Evolutionary conservation across 306 rosid genomes (phyloP), one percentile per base, ranked within the genome.

Genomic region (Benincasa hispida): DNA sequence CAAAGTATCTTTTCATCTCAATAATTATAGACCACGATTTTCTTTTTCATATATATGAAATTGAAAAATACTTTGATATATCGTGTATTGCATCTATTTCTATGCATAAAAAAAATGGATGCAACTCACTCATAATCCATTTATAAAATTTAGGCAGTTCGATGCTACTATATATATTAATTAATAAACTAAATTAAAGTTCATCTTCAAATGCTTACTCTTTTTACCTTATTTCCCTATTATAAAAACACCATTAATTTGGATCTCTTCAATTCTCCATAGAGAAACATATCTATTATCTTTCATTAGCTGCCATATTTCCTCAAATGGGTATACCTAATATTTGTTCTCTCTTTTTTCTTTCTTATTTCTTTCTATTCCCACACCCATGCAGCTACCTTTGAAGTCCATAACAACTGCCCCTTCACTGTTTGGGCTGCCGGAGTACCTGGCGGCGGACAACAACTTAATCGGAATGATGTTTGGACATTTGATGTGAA

Each of bases 361-460:
- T 35, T 8, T 62, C 24, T 32, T 32, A 1, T 39, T 4, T 5
- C 53, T 9, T 5, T 66, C 18, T 37, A 2, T 19, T 37, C 73
- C 53, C 25, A 66, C 30, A 66, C 73, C 51, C 17, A 70, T n/a
- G 88, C 85, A 0, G 86, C 84, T 25, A 76, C 4, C 3, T 83
- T 89, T 72, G 53, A 76, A 13, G 65, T 92, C 60, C 83, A 79
- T 9, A 92, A 92, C 80, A 72, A 74, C 3, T 90, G 96, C 60
- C 12, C 57, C 53, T 83, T 69, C 83, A 79, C 92, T 0, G 82
- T 92, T 6, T 90, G 97, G 97, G 89, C 88, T 0, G 88, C 78
- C 3, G 91, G 87, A 8, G 72, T 79, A 15, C 84, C 87, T 0
- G 90, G 87, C 0, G 91, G 96, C 0, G 96, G 96, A n/a, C 61